Evolutionary conservation across 768 basidiomycete species (phyloP), one percentile per base, ranked within the genome.

Genomic region (Pulveroboletus sp.): DNA sequence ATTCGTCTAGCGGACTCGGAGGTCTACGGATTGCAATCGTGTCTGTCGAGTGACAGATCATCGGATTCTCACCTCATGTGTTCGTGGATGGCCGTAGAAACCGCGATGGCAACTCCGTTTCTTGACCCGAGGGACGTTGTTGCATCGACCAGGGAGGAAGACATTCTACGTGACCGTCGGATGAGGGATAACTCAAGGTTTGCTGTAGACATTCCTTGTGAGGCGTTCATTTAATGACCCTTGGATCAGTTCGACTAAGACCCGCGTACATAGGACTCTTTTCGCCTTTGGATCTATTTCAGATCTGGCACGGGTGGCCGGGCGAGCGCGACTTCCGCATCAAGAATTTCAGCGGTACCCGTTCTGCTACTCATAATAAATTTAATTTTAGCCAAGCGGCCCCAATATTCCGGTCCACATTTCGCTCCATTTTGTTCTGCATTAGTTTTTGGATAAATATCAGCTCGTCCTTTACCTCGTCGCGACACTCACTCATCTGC

Each of bases 311-410:
- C 26, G 40, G 46, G 38, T n/a, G n/a, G n/a, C n/a, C 49, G 36
- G 52, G 27, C 43, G n/a, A 47, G 36, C 42, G 45, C 47, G 42
- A 53, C 54, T 54, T 46, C 63, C 55, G 38, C 55, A 58, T 63
- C 65, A 51, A 65, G 65, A 65, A 65, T 57, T 24, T 34, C 27
- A n/a, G 30, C 32, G 50, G 58, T 57, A 52, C 6, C 27, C 51
- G 23, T 45, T 35, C 53, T 51, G 55, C 63, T 57, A 60, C 58
- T 63, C 64, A 61, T 63, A 55, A 56, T 50, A 43, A 34, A 41
- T 38, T 61, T 56, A 61, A 64, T 59, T 67, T 64, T 65, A 69
- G 58, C 51, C 56, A 49, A 40, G 56, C 47, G 57, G 55, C 27
- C 50, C 59, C n/a, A n/a, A n/a, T n/a, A 43, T 55, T 55, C 50